These are phyloP conservation scores for Tetrahymena thermophila DNA, from an alignment of 73 alveolate species.

Conservation along the genomic window DNA sequence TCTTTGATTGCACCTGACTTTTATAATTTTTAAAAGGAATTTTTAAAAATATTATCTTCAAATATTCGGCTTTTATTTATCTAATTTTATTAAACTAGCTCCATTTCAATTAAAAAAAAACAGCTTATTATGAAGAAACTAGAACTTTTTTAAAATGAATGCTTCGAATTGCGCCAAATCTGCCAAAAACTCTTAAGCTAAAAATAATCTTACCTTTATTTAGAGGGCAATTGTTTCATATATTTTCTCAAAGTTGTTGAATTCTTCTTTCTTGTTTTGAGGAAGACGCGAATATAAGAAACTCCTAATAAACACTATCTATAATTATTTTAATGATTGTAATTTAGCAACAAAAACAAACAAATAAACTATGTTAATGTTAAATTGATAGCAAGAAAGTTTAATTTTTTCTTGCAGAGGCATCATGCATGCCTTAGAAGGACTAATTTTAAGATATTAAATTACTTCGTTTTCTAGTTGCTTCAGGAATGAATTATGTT, in stretches of 20 bases:
- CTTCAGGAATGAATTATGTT: not conserved
- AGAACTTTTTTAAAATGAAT: not conserved
- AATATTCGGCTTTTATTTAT: not conserved
- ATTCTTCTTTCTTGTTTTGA: not conserved
- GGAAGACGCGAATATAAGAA: not conserved
- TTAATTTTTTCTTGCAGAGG: not conserved
- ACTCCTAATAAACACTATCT: not conserved
- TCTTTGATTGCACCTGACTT: not conserved
- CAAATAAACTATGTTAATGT: too few species aligned
- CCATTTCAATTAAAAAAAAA: not conserved
- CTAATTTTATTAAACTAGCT: not conserved
- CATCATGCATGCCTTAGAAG: not conserved
- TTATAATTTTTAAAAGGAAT: not conserved
- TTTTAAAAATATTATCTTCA: not conserved
- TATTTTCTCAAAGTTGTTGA: not conserved
- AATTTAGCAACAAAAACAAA: not conserved
- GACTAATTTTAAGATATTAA: not conserved
- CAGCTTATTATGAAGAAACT: not conserved
- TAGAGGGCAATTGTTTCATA: not conserved
- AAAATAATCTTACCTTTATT: not conserved
- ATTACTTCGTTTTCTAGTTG: not conserved
- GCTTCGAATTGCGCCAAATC: not conserved
- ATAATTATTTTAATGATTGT: not conserved
- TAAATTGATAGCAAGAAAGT: not conserved
- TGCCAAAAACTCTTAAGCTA: not conserved